Percentiles rank a stretch among this genome's conserved stretches.
phyloP scores from a whole-genome alignment of 2,329 filamentous ascomycete genomes.

The Sporothrix euskadiensis region DNA sequence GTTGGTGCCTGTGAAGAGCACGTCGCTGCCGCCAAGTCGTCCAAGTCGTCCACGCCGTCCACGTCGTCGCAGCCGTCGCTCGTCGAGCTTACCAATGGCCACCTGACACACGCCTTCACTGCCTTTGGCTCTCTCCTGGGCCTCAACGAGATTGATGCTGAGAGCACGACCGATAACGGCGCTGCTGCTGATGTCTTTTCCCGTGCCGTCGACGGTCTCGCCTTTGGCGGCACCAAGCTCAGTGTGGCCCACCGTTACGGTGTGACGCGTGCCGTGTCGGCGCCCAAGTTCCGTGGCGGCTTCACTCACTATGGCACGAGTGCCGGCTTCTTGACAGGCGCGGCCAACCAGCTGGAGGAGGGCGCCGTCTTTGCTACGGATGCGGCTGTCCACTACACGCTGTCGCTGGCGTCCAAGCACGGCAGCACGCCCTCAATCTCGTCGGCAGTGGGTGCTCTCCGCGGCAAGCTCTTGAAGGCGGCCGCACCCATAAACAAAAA shows the following conservation, averaged over 20 bases:
- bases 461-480: slow-evolving; percentile 56
- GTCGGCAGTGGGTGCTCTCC: slow-evolving; percentile 53
- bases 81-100: slow-evolving; percentile 57
- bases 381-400: slow-evolving; percentile 57
- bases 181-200: slow-evolving; percentile 52
- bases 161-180: slow-evolving; percentile 57
- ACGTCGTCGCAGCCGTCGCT: slow-evolving; percentile 33
- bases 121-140: slow-evolving; percentile 62
- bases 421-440: slow-evolving; percentile 54
- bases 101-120: slow-evolving; percentile 61
- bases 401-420: slow-evolving; percentile 51
- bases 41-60: neutral
- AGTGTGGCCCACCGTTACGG: slow-evolving; percentile 55
- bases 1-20: slow-evolving; percentile 54
- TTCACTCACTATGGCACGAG: slow-evolving; percentile 57
- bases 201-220: slow-evolving; percentile 59
- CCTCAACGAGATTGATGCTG: slow-evolving; percentile 63
- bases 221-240: slow-evolving; percentile 58
- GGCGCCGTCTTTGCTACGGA: slow-evolving; percentile 57
- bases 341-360: slow-evolving; percentile 48
- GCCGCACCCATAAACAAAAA: slow-evolving; percentile 36
- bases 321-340: slow-evolving; percentile 58
- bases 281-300: slow-evolving; percentile 49
- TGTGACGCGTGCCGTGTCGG: slow-evolving; percentile 59
- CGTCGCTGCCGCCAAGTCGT: slow-evolving; percentile 39